Evolutionary conservation across 495 filamentous ascomycete species (phyloP).

Genomic region (Neurospora sublineolata): DNA sequence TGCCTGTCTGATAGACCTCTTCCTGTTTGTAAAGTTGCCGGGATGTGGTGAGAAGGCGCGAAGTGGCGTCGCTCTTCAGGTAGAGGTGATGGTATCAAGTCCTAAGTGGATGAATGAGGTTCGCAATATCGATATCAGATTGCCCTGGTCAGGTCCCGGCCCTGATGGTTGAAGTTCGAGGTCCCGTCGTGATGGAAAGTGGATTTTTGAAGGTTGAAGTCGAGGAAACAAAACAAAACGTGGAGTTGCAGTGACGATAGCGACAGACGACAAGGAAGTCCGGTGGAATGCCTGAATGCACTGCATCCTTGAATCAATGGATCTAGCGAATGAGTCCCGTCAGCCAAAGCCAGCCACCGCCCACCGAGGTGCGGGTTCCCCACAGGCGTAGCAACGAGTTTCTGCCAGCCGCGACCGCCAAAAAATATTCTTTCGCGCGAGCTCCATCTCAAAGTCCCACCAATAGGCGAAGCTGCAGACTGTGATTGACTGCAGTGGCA

Average conservation of each 20-base stretch:
- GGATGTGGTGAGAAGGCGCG: neutral
- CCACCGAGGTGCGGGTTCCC: conserved; percentile 2
- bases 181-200: neutral
- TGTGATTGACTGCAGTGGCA: conserved; percentile 1
- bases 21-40: neutral
- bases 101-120: neutral
- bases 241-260: neutral
- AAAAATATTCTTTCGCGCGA: conserved; percentile 24
- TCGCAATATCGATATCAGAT: neutral
- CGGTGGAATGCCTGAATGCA: neutral
- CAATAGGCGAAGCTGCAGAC: conserved; percentile 17
- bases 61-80: neutral
- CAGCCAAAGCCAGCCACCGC: neutral
- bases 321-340: neutral
- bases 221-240: neutral
- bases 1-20: neutral
- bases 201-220: neutral
- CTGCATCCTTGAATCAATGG: neutral
- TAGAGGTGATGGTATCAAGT: neutral
- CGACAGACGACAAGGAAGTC: neutral
- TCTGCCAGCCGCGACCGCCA: conserved; percentile 25
- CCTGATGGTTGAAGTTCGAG: neutral
- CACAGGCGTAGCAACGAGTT: conserved; percentile 4
- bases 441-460: conserved; percentile 16
- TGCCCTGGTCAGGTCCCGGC: neutral